Base-by-base conservation (phyloP, 768 basidiomycete species). In the Melanogaster broomeanus region DNA sequence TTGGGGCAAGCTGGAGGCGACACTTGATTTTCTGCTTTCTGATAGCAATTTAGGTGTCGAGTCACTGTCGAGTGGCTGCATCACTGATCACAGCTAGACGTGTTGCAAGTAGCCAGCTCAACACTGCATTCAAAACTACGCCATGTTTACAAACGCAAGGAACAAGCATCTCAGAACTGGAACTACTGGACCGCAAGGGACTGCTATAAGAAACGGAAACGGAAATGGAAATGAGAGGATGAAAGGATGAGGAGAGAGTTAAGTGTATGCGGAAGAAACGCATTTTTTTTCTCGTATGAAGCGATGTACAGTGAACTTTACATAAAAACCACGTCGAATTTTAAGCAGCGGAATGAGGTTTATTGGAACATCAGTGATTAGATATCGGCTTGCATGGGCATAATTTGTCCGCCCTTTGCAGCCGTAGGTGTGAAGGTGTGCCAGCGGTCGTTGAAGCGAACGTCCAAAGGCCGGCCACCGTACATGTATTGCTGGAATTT, bases 401-500 rank as follows among this genome's bases (percentile, higher is more conserved):
- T 80, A 35, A 84, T 70, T 67, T 88, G 87, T 3, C 88, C 88
- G 34, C 93, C 94, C 68, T 92, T 93, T 1, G 93, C 93, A 34
- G 94, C 88, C 13, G 86, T 83, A 1, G 90, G 87, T 4, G 93
- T 81, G 70, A 96, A 97, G 1, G 90, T 90, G 67, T 97, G 94
- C 92, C 91, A 93, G 58, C 93, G 85, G 63, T 93, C 91, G 67
- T 96, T 97, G 82, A 93, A 96, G 56, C 90, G 86, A 31, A 97
- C 94, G 62, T 95, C 93, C 87, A 55, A 30, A 31, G 93, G 93
- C 40, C 93, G 75, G 15, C 94, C 93, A 56, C 93, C 93, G 60
- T 97, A 97, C 84, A 94, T 87, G 62, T 98, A 98, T 25, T 88
- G 84, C 66, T 91, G 90, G 80, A 98, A 98, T 72, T 97, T 98